Percentiles rank a stretch among this genome's conserved stretches.
Evolutionary conservation across 768 basidiomycete species (phyloP).

Genomic region (Suillus cothurnatus): DNA sequence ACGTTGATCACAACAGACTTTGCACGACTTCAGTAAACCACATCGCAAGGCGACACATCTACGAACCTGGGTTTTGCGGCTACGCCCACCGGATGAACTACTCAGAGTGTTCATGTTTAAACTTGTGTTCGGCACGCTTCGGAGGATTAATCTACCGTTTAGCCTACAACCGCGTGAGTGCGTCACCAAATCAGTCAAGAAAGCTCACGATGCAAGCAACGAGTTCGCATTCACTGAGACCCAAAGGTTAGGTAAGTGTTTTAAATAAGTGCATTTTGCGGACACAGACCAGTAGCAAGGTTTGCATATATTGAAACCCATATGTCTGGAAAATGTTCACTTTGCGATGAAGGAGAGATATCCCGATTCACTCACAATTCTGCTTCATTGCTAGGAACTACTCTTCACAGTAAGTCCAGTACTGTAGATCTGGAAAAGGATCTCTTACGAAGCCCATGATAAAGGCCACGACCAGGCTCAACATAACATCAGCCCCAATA

Average conservation of each 20-base stretch:
- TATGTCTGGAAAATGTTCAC: not conserved
- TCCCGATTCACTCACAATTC: not conserved
- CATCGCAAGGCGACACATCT: too few relatives aligned
- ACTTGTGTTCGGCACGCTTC: not conserved
- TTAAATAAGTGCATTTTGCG: not conserved
- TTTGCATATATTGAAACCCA: slow-evolving; percentile 6
- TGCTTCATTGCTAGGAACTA: slow-evolving; percentile 8
- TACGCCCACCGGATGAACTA: not conserved
- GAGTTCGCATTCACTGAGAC: slow-evolving; percentile 4
- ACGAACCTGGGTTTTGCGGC: not conserved
- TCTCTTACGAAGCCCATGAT: not conserved
- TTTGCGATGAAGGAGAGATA: not conserved
- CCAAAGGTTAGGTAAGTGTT: not conserved
- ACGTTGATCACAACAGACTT: slow-evolving; percentile 2
- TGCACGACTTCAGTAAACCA: not conserved
- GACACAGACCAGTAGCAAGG: slow-evolving; percentile 1
- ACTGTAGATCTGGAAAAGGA: not conserved
- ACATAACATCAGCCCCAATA: not conserved
- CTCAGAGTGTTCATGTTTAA: not conserved
- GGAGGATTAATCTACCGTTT: not conserved
- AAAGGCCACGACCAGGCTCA: not conserved
- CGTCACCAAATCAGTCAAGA: too few relatives aligned
- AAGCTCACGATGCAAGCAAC: slow-evolving; percentile 1
- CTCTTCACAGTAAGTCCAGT: not conserved
- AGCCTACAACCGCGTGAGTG: not conserved